Percentiles rank a stretch among this genome's conserved stretches.
These are phyloP conservation scores for Thalassiosira pacifica DNA, from an alignment of 352 stramenopile species.

Conservation along the genomic window DNA sequence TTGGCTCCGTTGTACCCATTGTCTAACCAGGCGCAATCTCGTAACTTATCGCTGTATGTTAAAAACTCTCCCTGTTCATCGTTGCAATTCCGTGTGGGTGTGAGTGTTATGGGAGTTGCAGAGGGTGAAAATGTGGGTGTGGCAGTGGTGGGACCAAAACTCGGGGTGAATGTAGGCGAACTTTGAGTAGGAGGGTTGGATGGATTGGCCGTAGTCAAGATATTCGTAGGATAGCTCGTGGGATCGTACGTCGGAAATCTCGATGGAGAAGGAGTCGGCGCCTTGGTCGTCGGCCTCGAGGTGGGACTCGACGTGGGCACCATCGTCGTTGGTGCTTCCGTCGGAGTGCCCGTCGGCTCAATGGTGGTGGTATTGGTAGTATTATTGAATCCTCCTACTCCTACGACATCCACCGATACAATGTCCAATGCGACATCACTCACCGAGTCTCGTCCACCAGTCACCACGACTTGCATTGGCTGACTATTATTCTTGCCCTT, in stretches of 20 bases:
- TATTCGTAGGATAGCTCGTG: conserved; percentile 27
- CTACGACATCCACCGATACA: no score
- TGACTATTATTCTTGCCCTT: conserved; percentile 11
- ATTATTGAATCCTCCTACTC: neutral
- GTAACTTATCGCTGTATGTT: conserved; percentile 55
- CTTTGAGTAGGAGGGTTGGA: neutral
- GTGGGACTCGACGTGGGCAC: conserved; percentile 23
- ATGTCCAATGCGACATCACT: no score
- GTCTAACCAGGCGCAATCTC: conserved; percentile 60
- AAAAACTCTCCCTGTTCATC: conserved; percentile 37
- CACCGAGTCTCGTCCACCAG: neutral
- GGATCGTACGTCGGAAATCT: conserved; percentile 32
- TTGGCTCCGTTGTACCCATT: conserved; percentile 61
- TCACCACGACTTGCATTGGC: neutral
- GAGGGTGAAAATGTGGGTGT: conserved; percentile 33
- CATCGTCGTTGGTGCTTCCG: conserved; percentile 16
- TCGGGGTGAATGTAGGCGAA: conserved; percentile 29
- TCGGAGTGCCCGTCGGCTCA: conserved; percentile 27
- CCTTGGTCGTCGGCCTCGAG: neutral
- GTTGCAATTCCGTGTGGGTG: conserved; percentile 51
- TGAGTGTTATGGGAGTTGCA: conserved; percentile 25
- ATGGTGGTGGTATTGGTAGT: neutral
- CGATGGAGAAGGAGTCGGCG: conserved; percentile 15
- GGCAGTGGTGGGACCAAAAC: conserved; percentile 13
- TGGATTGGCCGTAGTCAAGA: neutral